phyloP scores from a whole-genome alignment of 2,329 filamentous ascomycete genomes.

The Venturia asperata region DNA sequence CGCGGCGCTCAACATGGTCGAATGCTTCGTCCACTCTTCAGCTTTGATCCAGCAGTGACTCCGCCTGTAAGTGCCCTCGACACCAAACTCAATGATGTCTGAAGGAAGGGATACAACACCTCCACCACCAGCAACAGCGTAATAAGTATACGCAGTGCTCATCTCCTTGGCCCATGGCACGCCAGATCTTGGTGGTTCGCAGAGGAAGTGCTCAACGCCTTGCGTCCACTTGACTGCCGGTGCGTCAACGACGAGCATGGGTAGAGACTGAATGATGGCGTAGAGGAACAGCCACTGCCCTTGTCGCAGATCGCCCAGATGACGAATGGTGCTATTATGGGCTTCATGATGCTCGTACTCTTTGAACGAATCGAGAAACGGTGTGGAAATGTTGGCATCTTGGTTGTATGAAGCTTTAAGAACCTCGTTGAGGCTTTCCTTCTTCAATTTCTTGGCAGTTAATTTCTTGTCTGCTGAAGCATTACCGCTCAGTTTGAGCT shows the following conservation, averaged over 20 bases:
- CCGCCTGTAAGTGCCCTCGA: conserved; percentile 60
- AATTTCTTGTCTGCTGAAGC: conserved; percentile 72
- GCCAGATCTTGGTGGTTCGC: conserved; percentile 64
- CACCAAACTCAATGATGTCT: conserved; percentile 58
- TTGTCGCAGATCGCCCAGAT: conserved; percentile 63
- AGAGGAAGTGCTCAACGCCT: conserved; percentile 75
- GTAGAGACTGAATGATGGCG: conserved; percentile 67
- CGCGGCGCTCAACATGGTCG: conserved; percentile 25
- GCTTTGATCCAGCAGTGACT: conserved; percentile 64
- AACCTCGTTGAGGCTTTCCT: conserved; percentile 68
- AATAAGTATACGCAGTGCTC: conserved; percentile 55
- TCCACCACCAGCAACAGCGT: conserved; percentile 61
- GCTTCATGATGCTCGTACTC: conserved; percentile 64
- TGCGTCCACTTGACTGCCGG: conserved; percentile 61
- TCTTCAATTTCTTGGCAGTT: conserved; percentile 63
- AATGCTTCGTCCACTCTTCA: conserved; percentile 50
- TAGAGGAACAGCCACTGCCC: conserved; percentile 81
- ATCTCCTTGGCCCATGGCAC: conserved; percentile 60
- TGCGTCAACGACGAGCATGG: conserved; percentile 70
- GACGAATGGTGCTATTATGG: conserved; percentile 55
- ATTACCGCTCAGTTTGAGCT: conserved; percentile 58
- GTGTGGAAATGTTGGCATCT: conserved; percentile 53
- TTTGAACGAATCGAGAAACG: conserved; percentile 64
- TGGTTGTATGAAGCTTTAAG: conserved; percentile 77
- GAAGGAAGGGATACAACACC: conserved; percentile 56